Percentiles rank a stretch among this genome's conserved stretches.
Conservation (phyloP, 163 green algal genomes). For the Chlorella variabilis region DNA sequence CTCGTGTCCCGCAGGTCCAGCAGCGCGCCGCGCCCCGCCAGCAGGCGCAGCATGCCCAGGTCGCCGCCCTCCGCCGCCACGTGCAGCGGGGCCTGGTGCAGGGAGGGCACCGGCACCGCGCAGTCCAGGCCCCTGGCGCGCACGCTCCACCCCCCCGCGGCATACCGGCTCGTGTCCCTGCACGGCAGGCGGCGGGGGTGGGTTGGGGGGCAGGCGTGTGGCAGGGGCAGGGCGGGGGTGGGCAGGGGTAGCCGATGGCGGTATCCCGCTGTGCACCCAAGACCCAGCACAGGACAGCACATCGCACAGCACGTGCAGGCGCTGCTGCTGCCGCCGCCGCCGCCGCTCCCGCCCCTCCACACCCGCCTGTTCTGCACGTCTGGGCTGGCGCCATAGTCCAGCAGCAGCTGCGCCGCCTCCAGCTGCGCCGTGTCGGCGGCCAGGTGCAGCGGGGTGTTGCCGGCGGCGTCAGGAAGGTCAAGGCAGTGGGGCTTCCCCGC, state of each 20-base stretch:
- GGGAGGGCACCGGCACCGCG: conserved; percentile 5
- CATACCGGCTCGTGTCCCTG: conserved; percentile 27
- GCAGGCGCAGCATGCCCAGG: conserved; percentile 4
- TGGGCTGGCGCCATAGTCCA: not conserved
- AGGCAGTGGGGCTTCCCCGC: not conserved
- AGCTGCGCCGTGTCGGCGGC: not conserved
- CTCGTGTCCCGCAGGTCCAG: conserved; percentile 2
- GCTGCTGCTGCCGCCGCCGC: too few relatives aligned
- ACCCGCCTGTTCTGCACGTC: conserved; percentile 26
- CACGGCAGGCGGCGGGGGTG: not conserved
- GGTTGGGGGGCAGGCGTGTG: too few relatives aligned
- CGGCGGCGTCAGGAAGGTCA: not conserved
- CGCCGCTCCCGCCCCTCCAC: not conserved
- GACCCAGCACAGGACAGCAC: too few relatives aligned
- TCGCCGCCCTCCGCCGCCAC: conserved; percentile 16
- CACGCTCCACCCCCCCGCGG: not conserved
- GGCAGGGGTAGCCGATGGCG: too few relatives aligned
- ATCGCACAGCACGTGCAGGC: too few relatives aligned
- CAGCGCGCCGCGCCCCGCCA: conserved; percentile 2
- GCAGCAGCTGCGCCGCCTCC: conserved; percentile 11
- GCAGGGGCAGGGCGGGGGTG: too few relatives aligned
- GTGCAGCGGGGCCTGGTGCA: conserved; percentile 27
- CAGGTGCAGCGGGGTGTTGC: conserved; percentile 18
- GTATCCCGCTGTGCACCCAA: too few relatives aligned
- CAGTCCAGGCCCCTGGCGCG: not conserved